Percentiles rank a stretch among this genome's conserved stretches.
These are phyloP conservation scores for Jamesozyma gamospora DNA, from an alignment of 805 yeast species.

Conservation along the genomic window DNA sequence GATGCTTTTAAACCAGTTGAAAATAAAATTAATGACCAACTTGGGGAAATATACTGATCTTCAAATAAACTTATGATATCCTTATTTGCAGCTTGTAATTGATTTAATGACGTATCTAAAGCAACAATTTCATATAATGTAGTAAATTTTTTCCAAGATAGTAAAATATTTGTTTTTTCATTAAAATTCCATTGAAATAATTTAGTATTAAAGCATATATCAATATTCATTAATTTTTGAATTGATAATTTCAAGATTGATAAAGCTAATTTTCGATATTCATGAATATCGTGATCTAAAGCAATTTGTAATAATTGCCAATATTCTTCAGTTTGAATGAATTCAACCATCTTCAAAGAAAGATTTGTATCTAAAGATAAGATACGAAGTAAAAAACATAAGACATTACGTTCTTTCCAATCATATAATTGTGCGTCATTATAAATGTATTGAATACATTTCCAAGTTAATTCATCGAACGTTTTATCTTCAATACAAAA, in stretches of 20 bases:
- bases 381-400: constrained; percentile 47
- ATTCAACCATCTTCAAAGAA: constrained; percentile 4
- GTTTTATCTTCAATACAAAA: constrained; percentile 8
- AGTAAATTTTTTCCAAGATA: constrained; percentile 60
- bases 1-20: constrained; percentile 68
- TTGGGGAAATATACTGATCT: constrained; percentile 45
- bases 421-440: constrained; percentile 20
- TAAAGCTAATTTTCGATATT: constrained; percentile 56
- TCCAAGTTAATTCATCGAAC: constrained; percentile 37
- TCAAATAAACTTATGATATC: constrained; percentile 50
- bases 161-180: constrained; percentile 27
- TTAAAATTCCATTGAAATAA: constrained; percentile 13
- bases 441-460: constrained; percentile 32
- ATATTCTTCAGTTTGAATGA: constrained; percentile 28
- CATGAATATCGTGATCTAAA: constrained; percentile 47
- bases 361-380: constrained; percentile 26
- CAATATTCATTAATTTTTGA: constrained; percentile 30
- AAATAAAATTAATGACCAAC: constrained; percentile 67
- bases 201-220: constrained; percentile 6
- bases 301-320: constrained; percentile 54
- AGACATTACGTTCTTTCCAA: constrained; percentile 34
- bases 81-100: constrained; percentile 62
- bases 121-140: constrained; percentile 75
- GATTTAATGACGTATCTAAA: constrained; percentile 78
- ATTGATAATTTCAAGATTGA: constrained; percentile 57